Percentiles rank a stretch among this genome's conserved stretches.
These are phyloP conservation scores for Candida maris DNA, from an alignment of 805 yeast genomes.

Conservation along the genomic window DNA sequence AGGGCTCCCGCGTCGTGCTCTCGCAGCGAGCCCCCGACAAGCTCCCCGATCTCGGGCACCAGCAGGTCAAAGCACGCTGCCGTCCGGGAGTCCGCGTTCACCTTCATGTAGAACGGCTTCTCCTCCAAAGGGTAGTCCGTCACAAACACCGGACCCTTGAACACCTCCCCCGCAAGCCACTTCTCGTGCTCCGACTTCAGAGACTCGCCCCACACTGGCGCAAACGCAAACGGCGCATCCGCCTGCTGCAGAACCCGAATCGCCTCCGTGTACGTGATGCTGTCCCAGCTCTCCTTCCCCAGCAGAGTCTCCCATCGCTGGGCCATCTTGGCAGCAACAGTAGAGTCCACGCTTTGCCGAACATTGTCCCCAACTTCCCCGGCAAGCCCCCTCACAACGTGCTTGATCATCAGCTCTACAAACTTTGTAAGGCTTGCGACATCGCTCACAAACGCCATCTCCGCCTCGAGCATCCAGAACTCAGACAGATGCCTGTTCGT, in stretches of 20 bases:
- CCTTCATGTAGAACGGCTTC: conserved; percentile 92
- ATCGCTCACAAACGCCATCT: conserved; percentile 60
- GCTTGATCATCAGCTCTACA: conserved; percentile 67
- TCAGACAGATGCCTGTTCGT: conserved; percentile 90
- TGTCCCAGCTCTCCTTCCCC: conserved; percentile 51
- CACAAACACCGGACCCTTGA: conserved; percentile 76
- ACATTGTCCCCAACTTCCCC: conserved; percentile 31
- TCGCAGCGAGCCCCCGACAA: conserved; percentile 92
- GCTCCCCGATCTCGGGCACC: conserved; percentile 89
- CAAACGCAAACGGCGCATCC: conserved; percentile 36
- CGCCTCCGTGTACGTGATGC: conserved; percentile 75
- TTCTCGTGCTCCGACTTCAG: conserved; percentile 87
- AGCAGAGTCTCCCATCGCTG: conserved; percentile 61
- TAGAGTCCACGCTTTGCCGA: conserved; percentile 36
- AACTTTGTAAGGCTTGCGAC: conserved; percentile 60
- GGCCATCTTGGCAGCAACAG: conserved; percentile 35
- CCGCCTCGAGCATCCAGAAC: conserved; percentile 98
- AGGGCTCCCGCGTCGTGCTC: conserved; percentile 59
- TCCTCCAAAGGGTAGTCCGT: conserved; percentile 77
- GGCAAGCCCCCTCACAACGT: conserved; percentile 36
- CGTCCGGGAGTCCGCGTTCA: conserved; percentile 44
- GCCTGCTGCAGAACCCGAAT: conserved; percentile 45
- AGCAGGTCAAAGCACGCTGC: conserved; percentile 89
- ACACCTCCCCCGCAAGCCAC: conserved; percentile 72
- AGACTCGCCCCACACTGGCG: conserved; percentile 66